Percentiles rank a stretch among this genome's conserved stretches.
Evolutionary conservation across 2,329 filamentous ascomycete genomes (phyloP).

Genomic region (Ascochyta pisi): DNA sequence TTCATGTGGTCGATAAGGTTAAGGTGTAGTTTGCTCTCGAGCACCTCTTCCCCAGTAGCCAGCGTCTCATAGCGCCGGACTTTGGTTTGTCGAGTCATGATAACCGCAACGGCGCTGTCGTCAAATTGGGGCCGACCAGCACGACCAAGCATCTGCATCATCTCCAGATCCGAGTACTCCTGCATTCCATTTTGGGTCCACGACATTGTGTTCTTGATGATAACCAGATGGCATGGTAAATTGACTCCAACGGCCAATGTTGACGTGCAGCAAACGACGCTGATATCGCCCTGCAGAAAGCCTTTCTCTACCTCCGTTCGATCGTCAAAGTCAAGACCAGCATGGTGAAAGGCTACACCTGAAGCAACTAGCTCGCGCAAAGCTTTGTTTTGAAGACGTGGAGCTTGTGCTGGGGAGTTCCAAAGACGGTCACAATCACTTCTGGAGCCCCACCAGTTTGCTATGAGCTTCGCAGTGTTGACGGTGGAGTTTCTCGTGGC

Average conservation of each 20-base stretch:
- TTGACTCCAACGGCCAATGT: conserved; percentile 86
- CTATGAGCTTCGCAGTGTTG: conserved; percentile 70
- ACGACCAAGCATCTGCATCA: conserved; percentile 90
- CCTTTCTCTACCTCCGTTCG: conserved; percentile 70
- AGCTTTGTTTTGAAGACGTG: conserved; percentile 65
- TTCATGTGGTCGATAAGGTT: conserved; percentile 86
- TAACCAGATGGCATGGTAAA: conserved; percentile 80
- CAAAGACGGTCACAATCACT: conserved; percentile 64
- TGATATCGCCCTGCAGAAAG: conserved; percentile 75
- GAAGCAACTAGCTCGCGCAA: conserved; percentile 61
- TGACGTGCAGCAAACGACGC: conserved; percentile 85
- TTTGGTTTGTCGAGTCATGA: conserved; percentile 75
- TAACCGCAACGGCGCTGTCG: conserved; percentile 75
- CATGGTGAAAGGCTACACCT: conserved; percentile 84
- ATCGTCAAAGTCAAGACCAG: conserved; percentile 71
- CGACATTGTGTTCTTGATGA: conserved; percentile 78
- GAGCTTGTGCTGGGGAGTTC: conserved; percentile 61
- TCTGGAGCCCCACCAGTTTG: conserved; percentile 68
- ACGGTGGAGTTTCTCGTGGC: conserved; percentile 75
- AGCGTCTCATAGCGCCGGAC: conserved; percentile 73
- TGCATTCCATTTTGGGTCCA: conserved; percentile 63
- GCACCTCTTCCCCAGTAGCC: conserved; percentile 72
- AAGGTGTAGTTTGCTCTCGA: conserved; percentile 80
- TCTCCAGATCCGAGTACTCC: conserved; percentile 81
- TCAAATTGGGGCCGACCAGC: conserved; percentile 87